phyloP scores from a whole-genome alignment of 2,329 filamentous ascomycete species.

The Talaromyces sp. region DNA sequence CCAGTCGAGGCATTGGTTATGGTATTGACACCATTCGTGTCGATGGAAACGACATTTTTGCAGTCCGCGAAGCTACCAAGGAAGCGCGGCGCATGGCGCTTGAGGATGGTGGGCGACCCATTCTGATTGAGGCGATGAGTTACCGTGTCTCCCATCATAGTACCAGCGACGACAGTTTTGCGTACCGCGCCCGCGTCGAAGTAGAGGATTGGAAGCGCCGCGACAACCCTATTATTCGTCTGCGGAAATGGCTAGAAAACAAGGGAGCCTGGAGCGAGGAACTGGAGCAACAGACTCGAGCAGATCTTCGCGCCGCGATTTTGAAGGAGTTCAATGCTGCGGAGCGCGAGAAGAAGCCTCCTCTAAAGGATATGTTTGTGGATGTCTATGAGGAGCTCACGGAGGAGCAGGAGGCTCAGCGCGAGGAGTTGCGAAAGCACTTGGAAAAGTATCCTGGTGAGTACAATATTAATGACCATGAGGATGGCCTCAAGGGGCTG shows the following conservation, averaged over 20 bases:
- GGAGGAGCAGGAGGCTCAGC: constrained; percentile 72
- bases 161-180: constrained; percentile 94
- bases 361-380: constrained; percentile 62
- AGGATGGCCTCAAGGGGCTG: constrained; percentile 68
- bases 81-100: constrained; percentile 75
- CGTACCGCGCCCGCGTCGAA: constrained; percentile 87
- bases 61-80: constrained; percentile 75
- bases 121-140: constrained; percentile 93
- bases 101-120: constrained; percentile 72
- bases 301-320: constrained; percentile 67
- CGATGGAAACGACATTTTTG: constrained; percentile 92
- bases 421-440: constrained; percentile 69
- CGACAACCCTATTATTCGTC: constrained; percentile 80
- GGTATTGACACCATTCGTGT: constrained; percentile 92
- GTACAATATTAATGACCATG: constrained; percentile 76
- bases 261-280: constrained; percentile 80
- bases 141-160: constrained; percentile 98
- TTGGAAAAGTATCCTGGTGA: constrained; percentile 84
- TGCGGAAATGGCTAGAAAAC: constrained; percentile 87
- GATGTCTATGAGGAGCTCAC: constrained; percentile 89
- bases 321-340: constrained; percentile 78
- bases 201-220: constrained; percentile 91
- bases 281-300: constrained; percentile 70
- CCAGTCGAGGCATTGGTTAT: constrained; percentile 80
- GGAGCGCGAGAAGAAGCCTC: constrained; percentile 54